Evolutionary conservation across 2,329 filamentous ascomycete species (phyloP), one percentile per base, ranked within the genome.

Genomic region (Conoideocrella luteorostrata): DNA sequence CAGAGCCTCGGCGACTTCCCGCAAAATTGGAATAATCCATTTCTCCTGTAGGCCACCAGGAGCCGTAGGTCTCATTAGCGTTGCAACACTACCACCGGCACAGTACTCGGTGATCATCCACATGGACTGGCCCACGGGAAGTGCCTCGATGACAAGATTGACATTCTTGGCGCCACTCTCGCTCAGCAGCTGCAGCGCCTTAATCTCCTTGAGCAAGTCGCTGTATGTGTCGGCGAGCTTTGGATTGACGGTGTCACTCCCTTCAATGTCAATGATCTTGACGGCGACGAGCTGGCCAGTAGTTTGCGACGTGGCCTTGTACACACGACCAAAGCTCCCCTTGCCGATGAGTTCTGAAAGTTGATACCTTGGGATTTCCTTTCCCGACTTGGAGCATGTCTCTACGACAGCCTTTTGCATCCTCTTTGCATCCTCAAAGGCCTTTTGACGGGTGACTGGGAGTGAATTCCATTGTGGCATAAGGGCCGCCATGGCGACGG

Each of bases 81-180:
- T 90, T 51, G 77, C 83, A 60, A 94, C 83, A 60, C 87, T 93
- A 39, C 88, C 88, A 49, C 88, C 88, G 5, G 84, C 86, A 55
- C 87, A 90, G 62, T 90, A 89, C 65, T 93, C 86, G 47, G 85
- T 90, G 44, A 93, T 80, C 69, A 93, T 87, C 88, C 88, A 94
- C 68, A 94, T 82, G 47, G 87, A 79, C 53, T 85, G 82, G 33
- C 85, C 84, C 29, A 91, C 80, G 7, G 85, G 80, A 17, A 90
- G 73, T 4, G 86, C 86, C 52, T 90, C 86, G 53, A 90, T 82
- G 41, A 91, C 84, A 53, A 82, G 77, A 59, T 91, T 93, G 65
- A 94, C 82, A 57, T 91, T 91, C 52, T 78, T 77, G 15, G 86
- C 86, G 38, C 81, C 83, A 51, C 76, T 84, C 52, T 87, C 82